Percentiles rank a stretch among this genome's conserved stretches.
These are phyloP conservation scores for Sonneratia alba DNA, from an alignment of 345 rosid genomes.

Conservation along the genomic window DNA sequence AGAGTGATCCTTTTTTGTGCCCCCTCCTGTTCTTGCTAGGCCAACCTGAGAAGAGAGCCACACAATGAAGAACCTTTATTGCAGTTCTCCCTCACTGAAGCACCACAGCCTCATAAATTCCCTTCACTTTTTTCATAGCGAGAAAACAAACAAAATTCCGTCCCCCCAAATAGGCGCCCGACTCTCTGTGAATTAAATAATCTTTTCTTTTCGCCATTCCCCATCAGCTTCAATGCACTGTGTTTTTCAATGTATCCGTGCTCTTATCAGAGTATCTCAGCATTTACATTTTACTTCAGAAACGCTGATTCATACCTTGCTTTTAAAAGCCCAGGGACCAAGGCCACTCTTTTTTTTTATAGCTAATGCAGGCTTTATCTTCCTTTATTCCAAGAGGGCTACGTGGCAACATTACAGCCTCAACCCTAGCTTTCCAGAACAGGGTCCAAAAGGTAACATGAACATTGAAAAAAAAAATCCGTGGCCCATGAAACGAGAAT, in stretches of 20 bases:
- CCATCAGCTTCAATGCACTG: not conserved
- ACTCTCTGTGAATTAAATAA: conserved; percentile 1
- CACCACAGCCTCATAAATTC: conserved; percentile 51
- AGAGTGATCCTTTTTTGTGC: conserved; percentile 24
- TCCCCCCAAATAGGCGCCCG: not conserved
- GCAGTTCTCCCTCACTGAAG: conserved; percentile 15
- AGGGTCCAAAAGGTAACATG: not conserved
- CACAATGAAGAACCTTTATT: conserved; percentile 25
- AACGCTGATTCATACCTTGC: not conserved
- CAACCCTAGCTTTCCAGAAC: conserved; percentile 2
- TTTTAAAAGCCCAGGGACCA: not conserved
- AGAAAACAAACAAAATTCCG: not conserved
- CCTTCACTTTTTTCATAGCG: not conserved
- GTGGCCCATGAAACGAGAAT: conserved; percentile 2
- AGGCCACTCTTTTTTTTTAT: not conserved
- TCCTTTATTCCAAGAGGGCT: not conserved
- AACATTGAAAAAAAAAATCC: not conserved
- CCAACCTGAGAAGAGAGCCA: conserved; percentile 60
- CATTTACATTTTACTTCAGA: too few relatives aligned
- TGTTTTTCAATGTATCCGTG: not conserved
- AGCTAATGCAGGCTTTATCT: not conserved
- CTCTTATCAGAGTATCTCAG: not conserved
- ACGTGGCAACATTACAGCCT: conserved; percentile 11
- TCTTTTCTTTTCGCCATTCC: not conserved
- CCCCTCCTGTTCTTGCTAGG: conserved; percentile 23